These are phyloP conservation scores for Mycogone perniciosa DNA, from an alignment of 2,329 filamentous ascomycete genomes.

Conservation along the genomic window DNA sequence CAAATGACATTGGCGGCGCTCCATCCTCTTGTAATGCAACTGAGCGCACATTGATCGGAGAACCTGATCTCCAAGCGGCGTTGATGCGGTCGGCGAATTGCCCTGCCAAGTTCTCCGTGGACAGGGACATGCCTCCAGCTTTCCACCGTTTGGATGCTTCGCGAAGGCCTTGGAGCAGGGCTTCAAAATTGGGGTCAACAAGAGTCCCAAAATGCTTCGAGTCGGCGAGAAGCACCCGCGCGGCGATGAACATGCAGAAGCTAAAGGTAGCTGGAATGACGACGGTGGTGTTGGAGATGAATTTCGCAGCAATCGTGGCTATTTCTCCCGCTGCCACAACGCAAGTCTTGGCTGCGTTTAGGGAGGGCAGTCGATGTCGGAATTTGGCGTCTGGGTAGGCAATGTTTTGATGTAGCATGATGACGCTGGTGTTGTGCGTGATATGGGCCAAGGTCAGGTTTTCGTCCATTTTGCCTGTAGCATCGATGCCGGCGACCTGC, in stretches of 20 bases:
- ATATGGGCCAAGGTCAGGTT: conserved; percentile 27
- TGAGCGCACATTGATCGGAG: conserved; percentile 10
- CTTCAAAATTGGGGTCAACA: conserved; percentile 8
- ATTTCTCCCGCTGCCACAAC: conserved; percentile 8
- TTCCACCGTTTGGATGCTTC: conserved; percentile 8
- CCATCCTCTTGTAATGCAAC: conserved; percentile 10
- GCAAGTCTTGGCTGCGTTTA: conserved; percentile 10
- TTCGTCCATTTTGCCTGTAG: conserved; percentile 34
- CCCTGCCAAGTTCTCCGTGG: conserved; percentile 9
- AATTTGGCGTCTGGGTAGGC: conserved; percentile 16
- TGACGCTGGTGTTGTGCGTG: conserved; percentile 20
- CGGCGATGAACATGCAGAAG: conserved; percentile 12
- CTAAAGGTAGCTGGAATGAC: conserved; percentile 4
- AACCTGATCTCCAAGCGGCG: conserved; percentile 8
- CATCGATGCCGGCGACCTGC: conserved; percentile 33
- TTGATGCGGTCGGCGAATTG: conserved; percentile 11
- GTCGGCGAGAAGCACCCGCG: conserved; percentile 11
- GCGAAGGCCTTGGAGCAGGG: conserved; percentile 3
- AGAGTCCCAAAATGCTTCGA: conserved; percentile 8
- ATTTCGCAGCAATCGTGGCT: conserved; percentile 12
- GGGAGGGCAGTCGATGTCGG: conserved; percentile 9
- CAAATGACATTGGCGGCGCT: conserved; percentile 6
- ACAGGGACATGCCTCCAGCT: not conserved
- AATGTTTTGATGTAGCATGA: conserved; percentile 20
- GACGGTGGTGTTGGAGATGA: conserved; percentile 4